Conservation (phyloP, 2,329 filamentous ascomycete genomes). For the Trichoderma gracile region DNA sequence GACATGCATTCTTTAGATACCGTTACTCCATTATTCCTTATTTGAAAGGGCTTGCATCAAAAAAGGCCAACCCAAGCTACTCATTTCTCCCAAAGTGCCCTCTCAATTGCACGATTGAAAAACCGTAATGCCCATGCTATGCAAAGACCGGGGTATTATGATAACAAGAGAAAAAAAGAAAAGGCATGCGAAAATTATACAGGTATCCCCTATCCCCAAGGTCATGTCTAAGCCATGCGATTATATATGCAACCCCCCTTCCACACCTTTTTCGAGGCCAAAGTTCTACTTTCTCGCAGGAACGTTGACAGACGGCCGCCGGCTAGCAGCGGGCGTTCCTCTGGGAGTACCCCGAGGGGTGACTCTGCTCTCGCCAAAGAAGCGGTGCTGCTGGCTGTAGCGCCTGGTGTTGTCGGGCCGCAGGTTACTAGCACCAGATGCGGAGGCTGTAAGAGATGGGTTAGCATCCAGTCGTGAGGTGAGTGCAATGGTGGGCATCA, state of each 20-base stretch:
- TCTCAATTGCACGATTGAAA: too few species aligned
- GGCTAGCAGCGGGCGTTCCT: constrained; percentile 42
- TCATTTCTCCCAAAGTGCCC: too few species aligned
- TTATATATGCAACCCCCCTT: neutral
- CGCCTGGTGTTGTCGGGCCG: constrained; percentile 28
- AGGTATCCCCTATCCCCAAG: too few species aligned
- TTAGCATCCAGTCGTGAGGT: neutral
- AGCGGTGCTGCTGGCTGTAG: constrained; percentile 45
- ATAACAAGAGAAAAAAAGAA: neutral
- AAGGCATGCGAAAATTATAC: neutral
- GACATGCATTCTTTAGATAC: too few species aligned
- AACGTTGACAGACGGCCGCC: constrained; percentile 35
- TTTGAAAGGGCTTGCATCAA: too few species aligned
- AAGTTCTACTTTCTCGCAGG: constrained; percentile 20
- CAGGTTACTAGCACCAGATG: constrained; percentile 26
- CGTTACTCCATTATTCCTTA: too few species aligned
- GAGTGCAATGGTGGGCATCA: neutral
- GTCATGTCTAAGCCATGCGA: neutral
- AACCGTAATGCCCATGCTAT: too few species aligned
- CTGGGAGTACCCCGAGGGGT: constrained; percentile 42
- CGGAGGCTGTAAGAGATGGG: constrained; percentile 30
- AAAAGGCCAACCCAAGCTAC: too few species aligned
- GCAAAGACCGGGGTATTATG: too few species aligned
- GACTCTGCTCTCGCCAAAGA: constrained; percentile 46
- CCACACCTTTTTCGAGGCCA: neutral